A percentile compares a stretch with the other conserved stretches of the same genome.
Conservation (phyloP, 345 rosid genomes). For the Pelargonium nanum region DNA sequence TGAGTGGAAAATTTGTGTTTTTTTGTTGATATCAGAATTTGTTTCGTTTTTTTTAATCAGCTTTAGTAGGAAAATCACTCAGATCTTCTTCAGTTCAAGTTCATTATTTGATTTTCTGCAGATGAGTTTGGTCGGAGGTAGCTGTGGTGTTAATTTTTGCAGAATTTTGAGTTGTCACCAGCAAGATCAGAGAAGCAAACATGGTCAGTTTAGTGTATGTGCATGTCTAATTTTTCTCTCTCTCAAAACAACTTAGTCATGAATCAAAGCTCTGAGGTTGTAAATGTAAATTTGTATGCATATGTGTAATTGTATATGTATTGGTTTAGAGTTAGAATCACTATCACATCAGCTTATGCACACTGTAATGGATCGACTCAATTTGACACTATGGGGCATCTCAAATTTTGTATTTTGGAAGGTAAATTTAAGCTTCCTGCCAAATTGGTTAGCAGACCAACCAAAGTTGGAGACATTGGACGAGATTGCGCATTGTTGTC, state of each 20-base stretch:
- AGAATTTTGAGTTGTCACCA: not conserved
- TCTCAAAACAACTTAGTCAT: too few relatives aligned
- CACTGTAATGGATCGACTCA: too few relatives aligned
- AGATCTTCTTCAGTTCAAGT: too few relatives aligned
- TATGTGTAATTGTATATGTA: not conserved
- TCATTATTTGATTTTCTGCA: not conserved
- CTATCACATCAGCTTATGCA: too few relatives aligned
- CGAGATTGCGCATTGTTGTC: not conserved
- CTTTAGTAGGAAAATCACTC: too few relatives aligned
- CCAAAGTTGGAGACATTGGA: not conserved
- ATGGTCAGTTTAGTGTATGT: not conserved
- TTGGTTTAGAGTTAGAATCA: too few relatives aligned
- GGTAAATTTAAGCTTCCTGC: not conserved
- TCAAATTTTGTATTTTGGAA: not conserved
- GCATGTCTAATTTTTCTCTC: too few relatives aligned
- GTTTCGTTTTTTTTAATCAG: not conserved
- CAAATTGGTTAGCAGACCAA: not conserved
- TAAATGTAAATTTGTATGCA: too few relatives aligned
- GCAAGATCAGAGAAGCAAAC: not conserved
- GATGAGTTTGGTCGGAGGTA: not conserved
- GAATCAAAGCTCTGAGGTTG: too few relatives aligned
- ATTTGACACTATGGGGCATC: not conserved
- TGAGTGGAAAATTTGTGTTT: too few relatives aligned
- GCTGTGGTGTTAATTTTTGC: not conserved
- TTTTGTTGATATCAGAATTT: not conserved